Evolutionary conservation across 257 asterid species (phyloP), one percentile per base, ranked within the genome.

Genomic region (Linderniella brevidens): DNA sequence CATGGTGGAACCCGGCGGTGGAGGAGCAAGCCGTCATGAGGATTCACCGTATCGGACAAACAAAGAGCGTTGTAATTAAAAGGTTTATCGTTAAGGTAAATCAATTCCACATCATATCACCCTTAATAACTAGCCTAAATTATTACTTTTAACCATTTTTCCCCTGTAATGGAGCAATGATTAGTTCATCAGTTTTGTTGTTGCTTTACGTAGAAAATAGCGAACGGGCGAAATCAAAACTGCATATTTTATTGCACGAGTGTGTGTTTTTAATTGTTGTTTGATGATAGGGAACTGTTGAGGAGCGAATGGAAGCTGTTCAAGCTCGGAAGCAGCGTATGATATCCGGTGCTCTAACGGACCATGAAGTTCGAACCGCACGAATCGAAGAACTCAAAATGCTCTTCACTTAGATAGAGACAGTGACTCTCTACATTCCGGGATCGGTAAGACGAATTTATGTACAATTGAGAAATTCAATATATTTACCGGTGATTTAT

Each of bases 1-100:
- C 98, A 4, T 88, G 96, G 98, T 88, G 98, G 98, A 88, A 88
- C 71, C 94, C 96, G 19, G 98, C 98, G 46, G 98, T 88, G 20
- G 98, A 88, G 72, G 98, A 88, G 47, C 98, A 88, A 65, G 96
- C 98, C 18, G 94, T 88, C 41, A 88, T 88, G 98, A 94, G 96
- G 45, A 82, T 88, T 67, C 98, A 88, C 69, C 98, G 98, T 37
- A 84, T 88, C 40, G 98, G 98, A 57, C 98, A 88, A 64, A 84
- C 85, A 29, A 73, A 81, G 59, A 77, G 58, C 9, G 98, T 88
- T 57, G 53, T 17, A 38, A 84, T 88, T 64, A 84, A 64, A 59
- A 72, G 93, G 54, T 88, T 84, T 59, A 84, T 88, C 41, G 78
- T 84, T 52, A 80, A 88, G 93, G 98, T 80, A 72, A 53, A 37